phyloP scores from a whole-genome alignment of 257 asterid species.

The Datura wrightii region DNA sequence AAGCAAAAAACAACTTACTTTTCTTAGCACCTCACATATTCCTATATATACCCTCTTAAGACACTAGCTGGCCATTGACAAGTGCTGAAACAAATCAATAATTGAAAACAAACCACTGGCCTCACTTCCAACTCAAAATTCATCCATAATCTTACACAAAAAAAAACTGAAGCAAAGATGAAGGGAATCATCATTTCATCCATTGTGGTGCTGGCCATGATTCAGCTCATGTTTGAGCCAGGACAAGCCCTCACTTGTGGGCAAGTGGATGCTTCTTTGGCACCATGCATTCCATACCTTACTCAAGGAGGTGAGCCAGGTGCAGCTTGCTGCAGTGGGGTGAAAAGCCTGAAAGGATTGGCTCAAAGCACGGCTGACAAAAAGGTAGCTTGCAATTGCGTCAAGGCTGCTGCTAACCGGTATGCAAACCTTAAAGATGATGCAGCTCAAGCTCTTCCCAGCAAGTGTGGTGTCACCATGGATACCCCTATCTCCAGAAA shows the following conservation, averaged over 20 bases:
- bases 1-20: not conserved
- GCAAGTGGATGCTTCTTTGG: conserved; percentile 43
- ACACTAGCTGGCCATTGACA: not conserved
- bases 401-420: conserved; percentile 45
- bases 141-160: not conserved
- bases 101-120: not conserved
- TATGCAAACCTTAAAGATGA: conserved; percentile 44
- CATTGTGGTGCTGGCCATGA: conserved; percentile 35
- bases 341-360: conserved; percentile 38
- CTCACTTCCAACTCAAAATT: not conserved
- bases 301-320: conserved; percentile 41
- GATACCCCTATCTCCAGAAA: conserved; percentile 52
- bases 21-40: not conserved
- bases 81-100: not conserved
- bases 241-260: conserved; percentile 46
- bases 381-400: conserved; percentile 43
- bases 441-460: conserved; percentile 44
- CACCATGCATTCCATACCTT: conserved; percentile 46
- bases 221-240: conserved; percentile 26
- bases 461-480: conserved; percentile 41
- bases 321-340: conserved; percentile 39
- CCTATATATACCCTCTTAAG: not conserved
- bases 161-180: conserved; percentile 27
- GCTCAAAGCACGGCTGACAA: conserved; percentile 40
- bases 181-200: conserved; percentile 34